A percentile compares a stretch with the other conserved stretches of the same genome.
phyloP scores from a whole-genome alignment of 495 filamentous ascomycete genomes.

The Podospora sp. region DNA sequence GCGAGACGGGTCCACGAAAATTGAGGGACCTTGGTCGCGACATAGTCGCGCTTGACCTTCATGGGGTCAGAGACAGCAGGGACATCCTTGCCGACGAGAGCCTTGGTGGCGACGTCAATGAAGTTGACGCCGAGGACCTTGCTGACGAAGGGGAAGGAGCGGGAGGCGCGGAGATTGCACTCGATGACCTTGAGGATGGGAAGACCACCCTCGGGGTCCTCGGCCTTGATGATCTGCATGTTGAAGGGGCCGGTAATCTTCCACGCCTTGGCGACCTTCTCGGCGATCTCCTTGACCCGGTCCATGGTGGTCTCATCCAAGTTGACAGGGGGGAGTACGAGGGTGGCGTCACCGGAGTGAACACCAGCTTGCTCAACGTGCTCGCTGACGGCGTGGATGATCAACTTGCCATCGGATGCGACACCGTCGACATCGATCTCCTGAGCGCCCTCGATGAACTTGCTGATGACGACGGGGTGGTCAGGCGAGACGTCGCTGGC shows the following conservation, averaged over 20 bases:
- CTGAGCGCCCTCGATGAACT: slow-evolving; percentile 97
- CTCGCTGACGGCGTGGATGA: slow-evolving; percentile 93
- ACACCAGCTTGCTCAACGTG: slow-evolving; percentile 98
- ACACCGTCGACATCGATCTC: slow-evolving; percentile 99
- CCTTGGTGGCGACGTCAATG: slow-evolving; percentile 94
- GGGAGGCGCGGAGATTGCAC: slow-evolving; percentile 96
- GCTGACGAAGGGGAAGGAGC: slow-evolving; percentile 96
- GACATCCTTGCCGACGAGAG: slow-evolving; percentile 82
- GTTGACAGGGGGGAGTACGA: slow-evolving; percentile 85
- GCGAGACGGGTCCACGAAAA: slow-evolving; percentile 99
- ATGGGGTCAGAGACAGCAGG: slow-evolving; percentile 88
- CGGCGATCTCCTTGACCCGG: slow-evolving; percentile 89
- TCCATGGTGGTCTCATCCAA: slow-evolving; percentile 75
- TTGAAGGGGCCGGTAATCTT: slow-evolving; percentile 97
- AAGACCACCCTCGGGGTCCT: slow-evolving; percentile 68
- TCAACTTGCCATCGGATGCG: slow-evolving; percentile 79
- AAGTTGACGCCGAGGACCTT: slow-evolving; percentile 98
- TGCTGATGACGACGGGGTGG: slow-evolving; percentile 97
- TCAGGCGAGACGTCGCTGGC: slow-evolving; percentile 92
- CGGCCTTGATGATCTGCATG: slow-evolving; percentile 99
- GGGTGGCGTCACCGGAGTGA: slow-evolving; percentile 95
- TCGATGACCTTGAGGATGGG: slow-evolving; percentile 87
- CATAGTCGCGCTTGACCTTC: slow-evolving; percentile 82
- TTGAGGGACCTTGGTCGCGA: slow-evolving; percentile 96
- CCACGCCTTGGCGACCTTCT: slow-evolving; percentile 97